Percentiles rank a stretch among this genome's conserved stretches.
Evolutionary conservation across 148 eudicot genomes (phyloP).

Genomic region (Cornus kousa): DNA sequence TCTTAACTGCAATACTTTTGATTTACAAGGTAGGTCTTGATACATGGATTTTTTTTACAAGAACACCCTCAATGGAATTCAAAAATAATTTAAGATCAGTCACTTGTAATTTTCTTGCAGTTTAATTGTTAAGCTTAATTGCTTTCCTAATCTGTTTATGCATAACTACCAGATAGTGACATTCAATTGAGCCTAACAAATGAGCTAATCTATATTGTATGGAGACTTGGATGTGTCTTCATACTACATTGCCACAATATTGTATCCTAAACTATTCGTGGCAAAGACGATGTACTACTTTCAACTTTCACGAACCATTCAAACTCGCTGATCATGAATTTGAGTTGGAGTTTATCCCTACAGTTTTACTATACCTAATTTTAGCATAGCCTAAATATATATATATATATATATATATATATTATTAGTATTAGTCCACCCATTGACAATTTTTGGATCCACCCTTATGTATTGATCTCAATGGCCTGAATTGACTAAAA

Average conservation of each 20-base stretch:
- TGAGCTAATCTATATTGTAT: not conserved
- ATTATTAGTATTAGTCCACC: no score
- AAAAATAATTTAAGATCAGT: not conserved
- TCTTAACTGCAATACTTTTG: no score
- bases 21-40: no score
- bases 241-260: not conserved
- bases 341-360: not conserved
- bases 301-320: not conserved
- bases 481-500: no score
- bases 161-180: not conserved
- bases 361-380: not conserved
- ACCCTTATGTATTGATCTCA: no score
- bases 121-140: no score
- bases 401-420: no score
- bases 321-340: not conserved
- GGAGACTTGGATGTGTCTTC: not conserved
- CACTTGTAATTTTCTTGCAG: not conserved
- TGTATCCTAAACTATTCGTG: not conserved
- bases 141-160: not conserved
- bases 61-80: no score
- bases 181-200: not conserved
- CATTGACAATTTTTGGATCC: no score
- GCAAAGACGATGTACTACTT: not conserved
- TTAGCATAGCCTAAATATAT: no score
- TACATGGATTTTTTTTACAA: no score